phyloP scores from a whole-genome alignment of 2,329 filamentous ascomycete species.

The Cladophialophora yegresii region DNA sequence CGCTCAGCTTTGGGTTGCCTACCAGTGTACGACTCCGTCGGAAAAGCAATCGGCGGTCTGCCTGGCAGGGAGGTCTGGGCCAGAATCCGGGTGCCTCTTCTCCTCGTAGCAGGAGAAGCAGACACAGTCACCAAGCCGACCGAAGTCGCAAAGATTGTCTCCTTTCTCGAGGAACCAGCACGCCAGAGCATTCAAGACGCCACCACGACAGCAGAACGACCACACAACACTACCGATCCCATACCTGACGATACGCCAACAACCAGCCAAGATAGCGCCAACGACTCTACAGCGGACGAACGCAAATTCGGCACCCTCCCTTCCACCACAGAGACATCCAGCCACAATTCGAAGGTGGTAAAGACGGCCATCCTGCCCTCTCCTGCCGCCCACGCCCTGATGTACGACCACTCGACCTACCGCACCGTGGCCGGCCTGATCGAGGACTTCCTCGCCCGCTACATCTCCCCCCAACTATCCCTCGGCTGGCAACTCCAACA shows the following conservation, averaged over 20 bases:
- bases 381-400: conserved; percentile 78
- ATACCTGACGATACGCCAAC: not conserved
- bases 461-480: conserved; percentile 75
- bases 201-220: conserved; percentile 19
- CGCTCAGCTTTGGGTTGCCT: conserved; percentile 75
- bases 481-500: conserved; percentile 90
- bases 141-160: conserved; percentile 69
- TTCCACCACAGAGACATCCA: conserved; percentile 44
- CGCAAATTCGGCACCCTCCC: conserved; percentile 35
- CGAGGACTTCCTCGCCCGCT: conserved; percentile 73
- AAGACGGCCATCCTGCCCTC: conserved; percentile 70
- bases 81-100: conserved; percentile 70
- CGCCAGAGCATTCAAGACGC: not conserved
- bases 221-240: conserved; percentile 37
- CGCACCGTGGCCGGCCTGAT: conserved; percentile 78
- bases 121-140: conserved; percentile 74
- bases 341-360: conserved; percentile 52
- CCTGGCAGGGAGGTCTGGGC: conserved; percentile 72
- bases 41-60: conserved; percentile 62
- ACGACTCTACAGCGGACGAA: conserved; percentile 45
- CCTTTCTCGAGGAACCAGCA: conserved; percentile 23
- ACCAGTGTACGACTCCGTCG: conserved; percentile 59
- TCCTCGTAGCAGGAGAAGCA: conserved; percentile 73
- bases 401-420: conserved; percentile 75
- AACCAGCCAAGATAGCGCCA: not conserved